Percentiles rank a stretch among this genome's conserved stretches.
Conservation (phyloP, 139 green algal genomes). For the Yamagishiella unicocca region DNA sequence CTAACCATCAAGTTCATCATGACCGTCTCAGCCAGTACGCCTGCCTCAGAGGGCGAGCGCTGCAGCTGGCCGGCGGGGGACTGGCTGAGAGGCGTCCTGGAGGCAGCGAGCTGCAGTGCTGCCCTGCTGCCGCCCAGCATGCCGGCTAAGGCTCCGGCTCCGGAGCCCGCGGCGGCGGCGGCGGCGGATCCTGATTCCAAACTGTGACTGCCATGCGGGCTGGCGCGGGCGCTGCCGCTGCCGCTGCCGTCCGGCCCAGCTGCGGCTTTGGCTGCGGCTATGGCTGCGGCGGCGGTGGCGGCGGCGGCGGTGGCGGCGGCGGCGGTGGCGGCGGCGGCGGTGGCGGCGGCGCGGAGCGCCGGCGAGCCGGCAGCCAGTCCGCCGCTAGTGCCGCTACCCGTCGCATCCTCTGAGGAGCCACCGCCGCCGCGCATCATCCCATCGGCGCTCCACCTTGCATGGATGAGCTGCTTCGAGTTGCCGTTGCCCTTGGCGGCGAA, state of each 20-base stretch:
- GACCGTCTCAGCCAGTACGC: slow-evolving; percentile 9
- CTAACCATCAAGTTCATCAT: not conserved
- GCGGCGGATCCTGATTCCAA: no score
- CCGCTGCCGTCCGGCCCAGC: not conserved
- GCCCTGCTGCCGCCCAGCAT: not conserved
- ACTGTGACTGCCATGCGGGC: no score
- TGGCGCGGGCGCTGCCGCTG: no score
- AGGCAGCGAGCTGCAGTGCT: no score
- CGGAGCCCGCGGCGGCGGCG: no score
- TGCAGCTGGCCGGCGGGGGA: no score
- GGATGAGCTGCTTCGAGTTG: no score
- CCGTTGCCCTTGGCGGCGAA: no score
- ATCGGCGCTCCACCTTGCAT: no score
- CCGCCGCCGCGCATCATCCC: no score
- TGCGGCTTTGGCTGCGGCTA: not conserved
- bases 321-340: not conserved
- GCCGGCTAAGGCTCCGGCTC: not conserved
- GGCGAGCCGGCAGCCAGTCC: not conserved
- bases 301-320: not conserved
- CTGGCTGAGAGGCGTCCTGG: no score
- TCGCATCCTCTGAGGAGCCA: no score
- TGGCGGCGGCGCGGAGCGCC: not conserved
- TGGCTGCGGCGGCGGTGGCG: not conserved
- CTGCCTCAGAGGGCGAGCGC: not conserved
- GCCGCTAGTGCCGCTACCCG: not conserved